These are phyloP conservation scores for Lotmaria passim DNA, from an alignment of 208 protist genomes.

Conservation along the genomic window DNA sequence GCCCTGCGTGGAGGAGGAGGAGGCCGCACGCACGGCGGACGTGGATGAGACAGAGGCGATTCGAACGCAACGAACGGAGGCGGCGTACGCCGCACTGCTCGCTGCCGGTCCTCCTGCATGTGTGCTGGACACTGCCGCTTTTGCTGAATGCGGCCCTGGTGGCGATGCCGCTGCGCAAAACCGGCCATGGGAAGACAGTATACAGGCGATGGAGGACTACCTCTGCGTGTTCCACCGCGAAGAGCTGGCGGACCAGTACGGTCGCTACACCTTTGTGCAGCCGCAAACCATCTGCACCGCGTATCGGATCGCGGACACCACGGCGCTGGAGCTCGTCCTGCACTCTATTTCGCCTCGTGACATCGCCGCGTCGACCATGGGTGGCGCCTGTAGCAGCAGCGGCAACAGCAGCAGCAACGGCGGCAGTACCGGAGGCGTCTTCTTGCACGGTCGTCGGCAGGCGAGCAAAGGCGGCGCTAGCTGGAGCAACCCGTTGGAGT, in stretches of 20 bases:
- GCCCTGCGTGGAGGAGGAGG: constrained; percentile 13
- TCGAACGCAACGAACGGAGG: constrained; percentile 21
- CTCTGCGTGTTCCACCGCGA: constrained; percentile 83
- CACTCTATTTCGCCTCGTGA: constrained; percentile 54
- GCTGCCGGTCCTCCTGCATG: not conserved
- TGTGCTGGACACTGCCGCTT: not conserved
- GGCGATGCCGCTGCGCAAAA: not conserved
- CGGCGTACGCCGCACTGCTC: constrained; percentile 23
- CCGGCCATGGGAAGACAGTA: not conserved
- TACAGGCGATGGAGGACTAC: constrained; percentile 44
- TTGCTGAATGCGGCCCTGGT: not conserved
- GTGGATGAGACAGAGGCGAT: constrained; percentile 23
- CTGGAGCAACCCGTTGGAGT: constrained; percentile 27
- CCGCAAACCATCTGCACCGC: constrained; percentile 64
- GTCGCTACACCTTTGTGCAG: constrained; percentile 58
- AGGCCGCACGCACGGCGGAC: not conserved
- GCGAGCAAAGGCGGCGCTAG: not conserved
- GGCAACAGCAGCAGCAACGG: too few relatives aligned
- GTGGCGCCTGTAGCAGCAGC: too few relatives aligned
- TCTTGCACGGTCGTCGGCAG: constrained; percentile 61
- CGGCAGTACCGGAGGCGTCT: constrained; percentile 65
- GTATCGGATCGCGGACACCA: constrained; percentile 56
- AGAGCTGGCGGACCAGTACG: constrained; percentile 61
- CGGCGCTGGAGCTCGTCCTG: constrained; percentile 57
- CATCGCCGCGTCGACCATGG: constrained; percentile 39